A percentile compares a stretch with the other conserved stretches of the same genome.
These are phyloP conservation scores for Leucaena leucocephala DNA, from an alignment of 306 rosid genomes.

Conservation along the genomic window DNA sequence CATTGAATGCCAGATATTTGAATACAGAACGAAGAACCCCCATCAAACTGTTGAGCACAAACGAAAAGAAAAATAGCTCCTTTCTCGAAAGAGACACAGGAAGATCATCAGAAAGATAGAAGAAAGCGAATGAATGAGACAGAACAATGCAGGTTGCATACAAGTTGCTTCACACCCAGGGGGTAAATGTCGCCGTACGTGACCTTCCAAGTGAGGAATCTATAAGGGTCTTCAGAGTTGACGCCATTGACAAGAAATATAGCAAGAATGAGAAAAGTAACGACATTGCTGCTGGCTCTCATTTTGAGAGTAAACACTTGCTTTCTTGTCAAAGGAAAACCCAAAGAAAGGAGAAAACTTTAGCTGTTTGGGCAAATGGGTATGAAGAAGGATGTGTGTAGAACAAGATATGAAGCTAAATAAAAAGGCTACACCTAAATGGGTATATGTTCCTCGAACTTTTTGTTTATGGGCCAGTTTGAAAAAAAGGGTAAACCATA, in stretches of 20 bases:
- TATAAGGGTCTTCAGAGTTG: slow-evolving; percentile 77
- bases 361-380: not conserved
- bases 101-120: not conserved
- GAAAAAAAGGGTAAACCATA: too few species aligned
- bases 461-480: not conserved
- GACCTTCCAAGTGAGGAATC: slow-evolving; percentile 80
- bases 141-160: not conserved
- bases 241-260: slow-evolving; percentile 38
- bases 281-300: slow-evolving; percentile 18
- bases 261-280: slow-evolving; percentile 38
- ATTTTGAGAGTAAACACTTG: slow-evolving; percentile 6
- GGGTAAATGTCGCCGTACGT: slow-evolving; percentile 89
- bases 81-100: not conserved
- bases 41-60: not conserved
- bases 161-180: slow-evolving; percentile 80
- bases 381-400: not conserved
- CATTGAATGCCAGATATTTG: not conserved
- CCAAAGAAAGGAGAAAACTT: not conserved
- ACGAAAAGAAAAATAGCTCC: not conserved
- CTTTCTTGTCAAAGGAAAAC: slow-evolving; percentile 4
- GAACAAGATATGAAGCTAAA: not conserved
- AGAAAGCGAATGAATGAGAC: not conserved
- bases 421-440: not conserved
- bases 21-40: not conserved
- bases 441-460: not conserved